Conservation (phyloP, 768 basidiomycete genomes). For the Hortiboletus campestris region DNA sequence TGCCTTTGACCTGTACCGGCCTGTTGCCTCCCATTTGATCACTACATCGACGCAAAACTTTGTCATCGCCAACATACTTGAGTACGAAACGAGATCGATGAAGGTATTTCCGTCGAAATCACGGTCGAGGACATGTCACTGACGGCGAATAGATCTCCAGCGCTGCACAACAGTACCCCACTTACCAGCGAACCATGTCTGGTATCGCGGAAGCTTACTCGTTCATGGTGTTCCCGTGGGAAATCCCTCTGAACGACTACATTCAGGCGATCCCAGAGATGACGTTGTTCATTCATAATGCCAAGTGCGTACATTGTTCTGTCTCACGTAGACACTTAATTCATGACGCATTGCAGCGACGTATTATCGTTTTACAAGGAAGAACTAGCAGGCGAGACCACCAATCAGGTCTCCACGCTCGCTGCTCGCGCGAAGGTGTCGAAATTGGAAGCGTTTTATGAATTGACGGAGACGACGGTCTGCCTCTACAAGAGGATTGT, state of each 20-base stretch:
- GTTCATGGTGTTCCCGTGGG: constrained; percentile 33
- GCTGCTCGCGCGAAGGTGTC: constrained; percentile 23
- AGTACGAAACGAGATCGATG: constrained; percentile 31
- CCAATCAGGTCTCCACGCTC: constrained; percentile 36
- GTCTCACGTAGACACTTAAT: neutral
- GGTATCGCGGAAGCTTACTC: constrained; percentile 36
- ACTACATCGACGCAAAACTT: constrained; percentile 36
- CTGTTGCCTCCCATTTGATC: constrained; percentile 36
- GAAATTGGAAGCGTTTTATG: constrained; percentile 28
- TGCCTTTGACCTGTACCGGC: constrained; percentile 26
- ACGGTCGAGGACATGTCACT: neutral
- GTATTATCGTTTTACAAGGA: constrained; percentile 43
- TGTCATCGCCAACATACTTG: constrained; percentile 34
- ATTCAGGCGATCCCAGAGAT: constrained; percentile 40
- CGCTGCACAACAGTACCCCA: constrained; percentile 26
- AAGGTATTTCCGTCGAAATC: constrained; percentile 9
- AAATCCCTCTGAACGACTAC: constrained; percentile 33
- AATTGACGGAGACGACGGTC: constrained; percentile 27
- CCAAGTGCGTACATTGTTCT: constrained; percentile 32
- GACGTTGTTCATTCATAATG: constrained; percentile 32
- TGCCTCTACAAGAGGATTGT: constrained; percentile 22
- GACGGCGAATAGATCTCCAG: constrained; percentile 15
- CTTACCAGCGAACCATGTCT: constrained; percentile 30
- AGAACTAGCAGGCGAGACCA: constrained; percentile 34
- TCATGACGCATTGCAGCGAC: constrained; percentile 28